Percentiles rank a stretch among this genome's conserved stretches.
These are phyloP conservation scores for Omphalea diandra DNA, from an alignment of 441 rosid species.

Conservation along the genomic window DNA sequence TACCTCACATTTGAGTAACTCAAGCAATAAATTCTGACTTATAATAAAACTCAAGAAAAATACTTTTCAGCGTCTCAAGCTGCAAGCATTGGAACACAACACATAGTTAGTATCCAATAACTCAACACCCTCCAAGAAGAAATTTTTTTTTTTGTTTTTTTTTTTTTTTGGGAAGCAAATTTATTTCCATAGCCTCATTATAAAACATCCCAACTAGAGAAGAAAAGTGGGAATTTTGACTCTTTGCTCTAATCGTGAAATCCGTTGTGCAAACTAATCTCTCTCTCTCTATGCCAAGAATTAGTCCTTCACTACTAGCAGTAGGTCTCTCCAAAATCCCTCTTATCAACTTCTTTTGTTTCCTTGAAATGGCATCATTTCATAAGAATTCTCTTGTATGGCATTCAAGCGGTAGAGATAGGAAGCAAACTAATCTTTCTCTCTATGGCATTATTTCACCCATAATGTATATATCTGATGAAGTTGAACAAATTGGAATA, in stretches of 20 bases:
- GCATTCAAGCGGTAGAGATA: not conserved
- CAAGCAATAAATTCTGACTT: not conserved
- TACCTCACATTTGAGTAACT: not conserved
- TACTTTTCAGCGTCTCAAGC: not conserved
- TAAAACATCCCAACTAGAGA: not conserved
- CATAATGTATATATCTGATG: not conserved
- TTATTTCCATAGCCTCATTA: not conserved
- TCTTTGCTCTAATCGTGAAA: not conserved
- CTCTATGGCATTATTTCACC: too few species aligned
- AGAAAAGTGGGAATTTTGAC: too few species aligned
- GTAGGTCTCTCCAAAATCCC: not conserved
- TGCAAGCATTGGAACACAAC: not conserved
- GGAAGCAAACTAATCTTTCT: too few species aligned
- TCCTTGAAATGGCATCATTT: not conserved
- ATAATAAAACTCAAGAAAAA: not conserved
- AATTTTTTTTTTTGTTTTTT: too few species aligned
- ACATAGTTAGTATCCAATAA: not conserved
- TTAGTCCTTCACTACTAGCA: not conserved
- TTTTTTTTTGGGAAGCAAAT: not conserved
- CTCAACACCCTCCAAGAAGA: not conserved
- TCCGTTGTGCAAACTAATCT: not conserved
- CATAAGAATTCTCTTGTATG: not conserved
- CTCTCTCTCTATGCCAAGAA: not conserved
- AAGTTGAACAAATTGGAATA: not conserved
- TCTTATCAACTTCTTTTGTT: not conserved